Percentiles rank a stretch among this genome's conserved stretches.
Evolutionary conservation across 129 eudicot genomes (phyloP).

Genomic region (Erigeron canadensis): DNA sequence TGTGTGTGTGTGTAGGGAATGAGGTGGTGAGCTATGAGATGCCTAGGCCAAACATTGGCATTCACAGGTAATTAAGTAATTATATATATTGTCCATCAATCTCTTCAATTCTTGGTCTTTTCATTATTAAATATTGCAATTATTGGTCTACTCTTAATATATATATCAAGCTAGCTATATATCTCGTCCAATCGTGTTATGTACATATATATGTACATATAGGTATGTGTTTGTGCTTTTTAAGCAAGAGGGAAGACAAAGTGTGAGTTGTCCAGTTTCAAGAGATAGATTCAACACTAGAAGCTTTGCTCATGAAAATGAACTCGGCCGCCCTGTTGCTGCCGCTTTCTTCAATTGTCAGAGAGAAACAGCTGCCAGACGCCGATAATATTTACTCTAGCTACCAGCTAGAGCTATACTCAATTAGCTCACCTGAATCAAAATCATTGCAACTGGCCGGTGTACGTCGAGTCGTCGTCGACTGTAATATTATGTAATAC

Average conservation of each 20-base stretch:
- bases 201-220: slow-evolving; percentile 49
- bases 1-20: neutral
- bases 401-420: no score
- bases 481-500: no score
- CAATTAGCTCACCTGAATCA: no score
- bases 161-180: slow-evolving; percentile 9
- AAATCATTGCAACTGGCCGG: no score
- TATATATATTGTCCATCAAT: no score
- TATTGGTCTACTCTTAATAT: neutral
- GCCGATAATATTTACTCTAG: slow-evolving; percentile 32
- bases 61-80: slow-evolving; percentile 68
- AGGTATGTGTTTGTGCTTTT: slow-evolving; percentile 61
- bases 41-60: slow-evolving; percentile 55
- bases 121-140: neutral
- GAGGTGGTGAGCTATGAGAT: slow-evolving; percentile 1
- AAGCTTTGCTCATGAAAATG: slow-evolving; percentile 50
- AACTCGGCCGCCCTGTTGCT: slow-evolving; percentile 58
- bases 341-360: slow-evolving; percentile 65
- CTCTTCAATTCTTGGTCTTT: neutral
- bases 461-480: no score
- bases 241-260: slow-evolving; percentile 58
- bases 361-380: slow-evolving; percentile 71
- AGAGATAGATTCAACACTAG: slow-evolving; percentile 53
- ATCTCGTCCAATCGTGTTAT: slow-evolving; percentile 46
- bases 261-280: slow-evolving; percentile 30